phyloP scores from a whole-genome alignment of 2,329 filamentous ascomycete species.

The Alternaria atra region DNA sequence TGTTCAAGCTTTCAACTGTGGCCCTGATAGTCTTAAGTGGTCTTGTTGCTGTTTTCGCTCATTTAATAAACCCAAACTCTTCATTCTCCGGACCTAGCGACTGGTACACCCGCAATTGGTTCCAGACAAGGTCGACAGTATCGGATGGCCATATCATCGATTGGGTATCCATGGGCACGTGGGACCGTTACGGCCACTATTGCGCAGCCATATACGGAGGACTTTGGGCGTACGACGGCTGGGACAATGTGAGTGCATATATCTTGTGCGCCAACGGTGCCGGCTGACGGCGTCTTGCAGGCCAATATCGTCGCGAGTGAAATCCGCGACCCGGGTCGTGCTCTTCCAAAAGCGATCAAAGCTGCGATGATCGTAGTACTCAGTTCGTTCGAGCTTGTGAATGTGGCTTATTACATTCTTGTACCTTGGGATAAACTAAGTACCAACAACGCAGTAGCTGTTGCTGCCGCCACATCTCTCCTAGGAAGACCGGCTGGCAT shows the following conservation, averaged over 20 bases:
- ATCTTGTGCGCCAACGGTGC: not conserved
- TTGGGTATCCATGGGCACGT: conserved; percentile 56
- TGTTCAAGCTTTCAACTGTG: conserved; percentile 50
- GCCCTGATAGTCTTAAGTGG: conserved; percentile 44
- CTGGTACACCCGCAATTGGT: conserved; percentile 63
- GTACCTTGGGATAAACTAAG: conserved; percentile 68
- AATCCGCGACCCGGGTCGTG: conserved; percentile 44
- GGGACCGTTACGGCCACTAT: conserved; percentile 68
- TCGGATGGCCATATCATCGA: conserved; percentile 54
- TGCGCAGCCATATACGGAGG: conserved; percentile 69
- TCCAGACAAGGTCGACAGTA: conserved; percentile 60
- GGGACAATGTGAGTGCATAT: conserved; percentile 65
- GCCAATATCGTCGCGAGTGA: conserved; percentile 53
- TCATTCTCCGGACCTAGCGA: conserved; percentile 43
- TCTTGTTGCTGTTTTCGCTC: conserved; percentile 41
- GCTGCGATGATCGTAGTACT: conserved; percentile 68
- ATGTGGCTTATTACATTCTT: conserved; percentile 69
- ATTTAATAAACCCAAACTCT: conserved; percentile 39
- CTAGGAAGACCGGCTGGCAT: conserved; percentile 64
- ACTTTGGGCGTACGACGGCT: conserved; percentile 72
- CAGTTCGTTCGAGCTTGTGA: conserved; percentile 67
- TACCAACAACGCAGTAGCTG: conserved; percentile 68
- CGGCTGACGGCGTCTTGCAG: conserved; percentile 23
- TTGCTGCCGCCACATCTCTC: conserved; percentile 61
- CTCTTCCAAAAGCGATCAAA: conserved; percentile 69